Conservation (phyloP, 169 alveolate genomes). For the Eimeria tenella region DNA sequence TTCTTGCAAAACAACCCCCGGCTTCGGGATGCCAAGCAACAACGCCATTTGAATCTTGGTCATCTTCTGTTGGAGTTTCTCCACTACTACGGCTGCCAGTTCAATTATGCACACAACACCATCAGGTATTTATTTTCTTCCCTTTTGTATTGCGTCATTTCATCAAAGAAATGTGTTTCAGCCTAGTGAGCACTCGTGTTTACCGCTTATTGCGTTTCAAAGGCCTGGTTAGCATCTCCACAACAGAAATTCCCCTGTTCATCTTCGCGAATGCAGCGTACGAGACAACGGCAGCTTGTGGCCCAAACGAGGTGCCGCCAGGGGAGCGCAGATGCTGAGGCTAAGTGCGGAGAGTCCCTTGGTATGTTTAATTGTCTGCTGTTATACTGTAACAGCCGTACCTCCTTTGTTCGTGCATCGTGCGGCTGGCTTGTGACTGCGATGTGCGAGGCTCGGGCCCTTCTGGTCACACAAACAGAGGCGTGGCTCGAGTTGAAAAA, state of each 20-base stretch:
- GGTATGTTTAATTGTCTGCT: not conserved
- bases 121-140: conserved; percentile 4
- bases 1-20: conserved; percentile 65
- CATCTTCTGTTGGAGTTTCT: conserved; percentile 70
- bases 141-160: not conserved
- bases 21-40: conserved; percentile 13
- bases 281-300: not conserved
- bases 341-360: conserved; percentile 63
- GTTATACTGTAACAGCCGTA: not conserved
- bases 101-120: conserved; percentile 38
- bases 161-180: not conserved
- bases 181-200: not conserved
- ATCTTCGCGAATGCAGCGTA: not conserved
- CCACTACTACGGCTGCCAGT: conserved; percentile 66
- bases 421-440: too few species aligned
- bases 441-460: too few species aligned
- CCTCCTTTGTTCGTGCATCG: not conserved
- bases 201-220: not conserved
- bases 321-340: not conserved
- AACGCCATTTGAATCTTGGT: conserved; percentile 54
- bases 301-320: not conserved
- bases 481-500: not conserved
- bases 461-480: too few species aligned
- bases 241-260: too few species aligned
- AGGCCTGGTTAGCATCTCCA: not conserved